Evolutionary conservation across 805 yeast species (phyloP), one percentile per base, ranked within the genome.

Genomic region (Candida ipomoeae): DNA sequence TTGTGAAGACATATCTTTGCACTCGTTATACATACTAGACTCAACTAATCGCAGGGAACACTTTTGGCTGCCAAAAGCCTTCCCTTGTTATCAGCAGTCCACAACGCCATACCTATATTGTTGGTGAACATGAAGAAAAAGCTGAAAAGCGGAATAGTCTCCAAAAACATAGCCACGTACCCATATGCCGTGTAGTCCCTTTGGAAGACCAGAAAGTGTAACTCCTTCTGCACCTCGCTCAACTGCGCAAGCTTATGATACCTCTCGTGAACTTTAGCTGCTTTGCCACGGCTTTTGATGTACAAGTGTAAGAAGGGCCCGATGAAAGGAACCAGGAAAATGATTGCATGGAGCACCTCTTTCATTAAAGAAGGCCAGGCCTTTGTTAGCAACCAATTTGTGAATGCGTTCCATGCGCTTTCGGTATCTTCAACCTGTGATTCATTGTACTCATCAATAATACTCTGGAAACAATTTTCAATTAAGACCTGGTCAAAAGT

Each of bases 91-190:
- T 63, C 60, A 20, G 71, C 75, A 3, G 81, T 82, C 89, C 89
- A 84, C 42, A 81, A 62, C 0, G 88, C 87, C 10, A 83, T 83
- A 5, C 86, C 89, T 3, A 80, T 68, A 2, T 76, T 75, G 62
- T 82, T 81, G 8, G 88, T 80, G 54, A 80, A 78, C 55, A 76
- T 70, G 52, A 84, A 82, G 34, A 82, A 65, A 11, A 81, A 67
- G 32, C 80, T 77, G 2, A 81, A 50, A 20, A 81, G 52, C 1
- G 89, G 89, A 10, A 81, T 65, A 53, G 73, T 65, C 56, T 83
- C 88, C 35, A 84, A 60, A 1, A 75, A 26, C 32, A 77, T 71
- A 1, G 84, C 74, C 14, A 73, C 66, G 33, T 81, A 56, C 0
- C 89, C 89, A 63, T 80, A 83, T 4, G 73, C 73, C 13, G 48